Conservation (phyloP, 495 filamentous ascomycete genomes). For the Penicillium robsamsonii region DNA sequence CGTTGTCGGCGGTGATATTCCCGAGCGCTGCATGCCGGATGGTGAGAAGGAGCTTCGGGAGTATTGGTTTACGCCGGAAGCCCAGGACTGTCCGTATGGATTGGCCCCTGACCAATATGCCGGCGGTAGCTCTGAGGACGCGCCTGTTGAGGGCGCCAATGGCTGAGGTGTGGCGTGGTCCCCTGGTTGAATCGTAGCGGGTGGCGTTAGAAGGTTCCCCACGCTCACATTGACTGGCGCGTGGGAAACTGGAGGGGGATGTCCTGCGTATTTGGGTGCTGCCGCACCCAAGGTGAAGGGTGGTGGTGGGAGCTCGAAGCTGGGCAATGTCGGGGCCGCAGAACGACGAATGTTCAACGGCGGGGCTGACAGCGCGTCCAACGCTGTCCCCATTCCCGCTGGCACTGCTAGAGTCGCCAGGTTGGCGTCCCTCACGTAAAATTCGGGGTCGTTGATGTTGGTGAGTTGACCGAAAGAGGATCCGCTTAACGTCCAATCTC, state of each 20-base stretch:
- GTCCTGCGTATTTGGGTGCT: conserved; percentile 43
- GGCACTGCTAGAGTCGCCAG: conserved; percentile 49
- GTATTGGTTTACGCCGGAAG: conserved; percentile 39
- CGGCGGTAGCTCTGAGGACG: conserved; percentile 48
- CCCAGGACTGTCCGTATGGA: conserved; percentile 53
- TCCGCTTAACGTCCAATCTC: conserved; percentile 40
- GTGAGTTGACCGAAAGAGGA: conserved; percentile 27
- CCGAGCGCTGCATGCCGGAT: conserved; percentile 43
- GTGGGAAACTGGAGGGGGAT: conserved; percentile 32
- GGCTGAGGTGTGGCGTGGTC: conserved; percentile 58
- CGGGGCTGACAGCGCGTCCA: conserved; percentile 43
- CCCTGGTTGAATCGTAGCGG: conserved; percentile 56
- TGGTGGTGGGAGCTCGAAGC: conserved; percentile 61
- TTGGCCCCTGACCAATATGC: conserved; percentile 50
- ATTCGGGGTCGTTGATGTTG: conserved; percentile 33
- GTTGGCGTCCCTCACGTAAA: conserved; percentile 36
- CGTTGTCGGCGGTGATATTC: conserved; percentile 52
- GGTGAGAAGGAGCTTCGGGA: conserved; percentile 57
- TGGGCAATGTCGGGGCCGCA: conserved; percentile 58
- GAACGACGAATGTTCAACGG: conserved; percentile 59
- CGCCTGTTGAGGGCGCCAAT: conserved; percentile 41
- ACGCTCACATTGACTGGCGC: conserved; percentile 52
- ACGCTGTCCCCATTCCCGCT: conserved; percentile 45
- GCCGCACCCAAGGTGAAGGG: conserved; percentile 30
- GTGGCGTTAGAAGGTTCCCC: conserved; percentile 62